Percentiles rank a stretch among this genome's conserved stretches.
Evolutionary conservation across 495 filamentous ascomycete species (phyloP).

Genomic region (Daldinia caldariorum): DNA sequence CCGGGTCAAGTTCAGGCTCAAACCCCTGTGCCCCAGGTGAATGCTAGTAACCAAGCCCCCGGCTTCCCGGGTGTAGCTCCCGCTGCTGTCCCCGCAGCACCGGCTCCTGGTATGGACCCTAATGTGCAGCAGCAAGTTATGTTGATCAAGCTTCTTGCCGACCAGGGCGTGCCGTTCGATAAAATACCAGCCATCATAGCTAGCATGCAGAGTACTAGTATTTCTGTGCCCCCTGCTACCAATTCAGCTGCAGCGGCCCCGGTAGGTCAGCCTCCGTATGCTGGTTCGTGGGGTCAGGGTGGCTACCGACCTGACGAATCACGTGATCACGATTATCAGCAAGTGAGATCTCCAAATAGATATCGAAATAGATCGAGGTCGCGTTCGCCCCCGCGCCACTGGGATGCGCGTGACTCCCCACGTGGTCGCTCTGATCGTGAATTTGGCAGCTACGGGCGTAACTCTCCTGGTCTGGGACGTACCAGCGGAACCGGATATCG

Average conservation of each 20-base stretch:
- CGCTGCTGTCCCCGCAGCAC: constrained; percentile 55
- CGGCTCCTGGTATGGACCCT: constrained; percentile 53
- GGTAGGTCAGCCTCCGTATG: constrained; percentile 42
- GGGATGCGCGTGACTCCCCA: constrained; percentile 62
- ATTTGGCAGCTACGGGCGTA: constrained; percentile 55
- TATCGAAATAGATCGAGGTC: constrained; percentile 81
- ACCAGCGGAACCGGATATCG: constrained; percentile 75
- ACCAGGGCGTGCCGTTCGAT: constrained; percentile 57
- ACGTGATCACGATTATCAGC: constrained; percentile 70
- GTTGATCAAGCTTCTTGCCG: constrained; percentile 58
- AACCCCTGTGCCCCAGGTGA: constrained; percentile 53
- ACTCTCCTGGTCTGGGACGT: constrained; percentile 64
- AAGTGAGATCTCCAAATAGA: constrained; percentile 64
- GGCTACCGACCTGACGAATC: constrained; percentile 56
- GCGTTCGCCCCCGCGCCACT: constrained; percentile 71
- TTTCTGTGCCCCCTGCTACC: constrained; percentile 30
- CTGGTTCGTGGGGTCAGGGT: constrained; percentile 51
- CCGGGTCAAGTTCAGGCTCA: constrained; percentile 53
- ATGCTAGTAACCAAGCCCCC: constrained; percentile 57
- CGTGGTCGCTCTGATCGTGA: constrained; percentile 51
- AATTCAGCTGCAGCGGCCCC: constrained; percentile 40
- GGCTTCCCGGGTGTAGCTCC: constrained; percentile 48
- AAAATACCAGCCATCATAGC: constrained; percentile 59
- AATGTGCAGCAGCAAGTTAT: constrained; percentile 69
- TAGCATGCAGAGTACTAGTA: constrained; percentile 51